Evolutionary conservation across 768 basidiomycete species (phyloP).

Genomic region (Tylopilus sp.): DNA sequence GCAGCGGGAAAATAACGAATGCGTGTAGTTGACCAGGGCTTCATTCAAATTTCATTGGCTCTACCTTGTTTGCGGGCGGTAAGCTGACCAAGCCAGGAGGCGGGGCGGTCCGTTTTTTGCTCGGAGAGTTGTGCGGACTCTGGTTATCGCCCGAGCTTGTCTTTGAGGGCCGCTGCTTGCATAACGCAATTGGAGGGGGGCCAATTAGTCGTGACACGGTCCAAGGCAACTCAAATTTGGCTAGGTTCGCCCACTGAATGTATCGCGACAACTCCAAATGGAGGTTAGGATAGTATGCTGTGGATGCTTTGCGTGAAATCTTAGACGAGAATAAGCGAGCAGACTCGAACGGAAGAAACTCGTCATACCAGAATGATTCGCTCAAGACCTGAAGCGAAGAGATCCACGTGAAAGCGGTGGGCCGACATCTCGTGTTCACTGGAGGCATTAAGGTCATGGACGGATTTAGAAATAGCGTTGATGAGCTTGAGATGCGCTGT

Average conservation of each 20-base stretch:
- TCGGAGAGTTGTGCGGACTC: slow-evolving; percentile 23
- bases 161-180: slow-evolving; percentile 36
- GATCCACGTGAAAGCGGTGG: slow-evolving; percentile 76
- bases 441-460: slow-evolving; percentile 61
- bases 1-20: background rate
- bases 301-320: slow-evolving; percentile 94
- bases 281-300: slow-evolving; percentile 89
- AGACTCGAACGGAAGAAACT: background rate
- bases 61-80: slow-evolving; percentile 42
- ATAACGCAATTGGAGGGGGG: slow-evolving; percentile 62
- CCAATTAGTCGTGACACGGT: slow-evolving; percentile 77
- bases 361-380: slow-evolving; percentile 77
- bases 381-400: slow-evolving; percentile 91
- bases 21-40: background rate
- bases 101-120: slow-evolving; percentile 18
- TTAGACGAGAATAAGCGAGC: slow-evolving; percentile 29
- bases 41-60: slow-evolving; percentile 42
- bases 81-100: slow-evolving; percentile 23
- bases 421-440: slow-evolving; percentile 74
- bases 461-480: slow-evolving; percentile 70
- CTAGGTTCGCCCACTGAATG: slow-evolving; percentile 57
- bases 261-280: slow-evolving; percentile 94
- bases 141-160: slow-evolving; percentile 10
- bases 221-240: slow-evolving; percentile 80
- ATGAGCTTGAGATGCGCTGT: slow-evolving; percentile 85